These are phyloP conservation scores for Fusarium concolor DNA, from an alignment of 2,329 filamentous ascomycete genomes.

Conservation along the genomic window DNA sequence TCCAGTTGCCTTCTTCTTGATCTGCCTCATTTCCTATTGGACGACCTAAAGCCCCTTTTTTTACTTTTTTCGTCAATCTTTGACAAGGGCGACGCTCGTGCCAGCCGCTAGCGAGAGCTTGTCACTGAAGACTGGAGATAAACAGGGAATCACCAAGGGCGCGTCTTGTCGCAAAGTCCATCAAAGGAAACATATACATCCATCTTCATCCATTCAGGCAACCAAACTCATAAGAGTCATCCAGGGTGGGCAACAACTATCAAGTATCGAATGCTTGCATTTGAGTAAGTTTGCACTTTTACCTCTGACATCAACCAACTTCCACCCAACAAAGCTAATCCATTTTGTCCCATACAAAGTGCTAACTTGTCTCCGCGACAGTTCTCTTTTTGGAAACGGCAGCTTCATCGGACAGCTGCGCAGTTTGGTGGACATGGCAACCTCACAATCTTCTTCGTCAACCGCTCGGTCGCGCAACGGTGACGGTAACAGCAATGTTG, in stretches of 20 bases:
- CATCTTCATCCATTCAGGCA: slow-evolving; percentile 20
- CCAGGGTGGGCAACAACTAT: slow-evolving; percentile 4
- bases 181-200: slow-evolving; percentile 14
- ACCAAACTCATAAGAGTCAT: slow-evolving; percentile 35
- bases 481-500: not conserved
- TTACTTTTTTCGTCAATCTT: slow-evolving; percentile 37
- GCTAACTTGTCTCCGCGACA: slow-evolving; percentile 29
- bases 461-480: slow-evolving; percentile 22
- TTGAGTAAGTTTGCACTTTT: slow-evolving; percentile 44
- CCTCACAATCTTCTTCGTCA: slow-evolving; percentile 28
- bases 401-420: slow-evolving; percentile 48
- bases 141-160: slow-evolving; percentile 43
- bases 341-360: slow-evolving; percentile 1
- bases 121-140: slow-evolving; percentile 35
- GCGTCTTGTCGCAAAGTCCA: slow-evolving; percentile 32
- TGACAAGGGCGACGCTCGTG: slow-evolving; percentile 45
- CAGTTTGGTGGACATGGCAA: slow-evolving; percentile 46
- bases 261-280: slow-evolving; percentile 42
- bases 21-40: slow-evolving; percentile 28
- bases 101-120: slow-evolving; percentile 45
- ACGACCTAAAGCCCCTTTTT: slow-evolving; percentile 31
- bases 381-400: slow-evolving; percentile 43
- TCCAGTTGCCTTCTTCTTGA: slow-evolving; percentile 34
- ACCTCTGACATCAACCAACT: slow-evolving; percentile 5
- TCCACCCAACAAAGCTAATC: not conserved